Evolutionary conservation across 345 rosid species (phyloP), one percentile per base, ranked within the genome.

Genomic region (Rhodamnia rubescens): DNA sequence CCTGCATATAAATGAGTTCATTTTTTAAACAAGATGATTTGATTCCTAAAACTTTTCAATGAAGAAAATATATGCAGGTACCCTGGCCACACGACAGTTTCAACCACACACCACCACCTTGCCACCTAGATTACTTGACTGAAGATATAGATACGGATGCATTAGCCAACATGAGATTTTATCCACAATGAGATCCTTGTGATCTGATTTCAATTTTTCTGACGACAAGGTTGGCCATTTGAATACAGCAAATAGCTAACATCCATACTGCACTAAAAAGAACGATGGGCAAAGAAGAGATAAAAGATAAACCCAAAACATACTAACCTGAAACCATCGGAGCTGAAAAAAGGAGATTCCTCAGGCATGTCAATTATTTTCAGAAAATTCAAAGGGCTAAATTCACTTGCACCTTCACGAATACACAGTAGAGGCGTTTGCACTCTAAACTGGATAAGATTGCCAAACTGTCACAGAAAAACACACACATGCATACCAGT

Each of bases 281-380:
- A 58, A 52, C 15, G 8, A 51, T 24, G 36, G 36, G 85, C 81
- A 59, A 64, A 44, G 61, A 26, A 57, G 22, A 64, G 53, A 59
- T 42, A 52, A 49, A 40, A 64, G 53, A 59, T 42, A 52, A 49
- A 40, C 36, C 54, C 20, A 81, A 61, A 78, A n/a, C 21, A 47
- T 53, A 83, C 92, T 53, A 84, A 97, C 99, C 98, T 95, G 91
- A 97, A 97, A 86, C 88, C 83, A 89, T 95, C 94, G 13, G 99
- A 93, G 89, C 90, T 88, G 89, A 96, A 97, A 92, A 88, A 93
- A 7, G 93, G 85, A 18, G 93, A 87, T 50, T 94, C 92, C 57
- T 94, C 94, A 18, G 95, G 91, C 93, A 90, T 87, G 87, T 90
- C 91, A 94, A 94, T 91, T 83, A 95, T 87, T 87, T 49, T 29